These are phyloP conservation scores for Mycosphaerella arachidis DNA, from an alignment of 2,329 filamentous ascomycete genomes.

Conservation along the genomic window DNA sequence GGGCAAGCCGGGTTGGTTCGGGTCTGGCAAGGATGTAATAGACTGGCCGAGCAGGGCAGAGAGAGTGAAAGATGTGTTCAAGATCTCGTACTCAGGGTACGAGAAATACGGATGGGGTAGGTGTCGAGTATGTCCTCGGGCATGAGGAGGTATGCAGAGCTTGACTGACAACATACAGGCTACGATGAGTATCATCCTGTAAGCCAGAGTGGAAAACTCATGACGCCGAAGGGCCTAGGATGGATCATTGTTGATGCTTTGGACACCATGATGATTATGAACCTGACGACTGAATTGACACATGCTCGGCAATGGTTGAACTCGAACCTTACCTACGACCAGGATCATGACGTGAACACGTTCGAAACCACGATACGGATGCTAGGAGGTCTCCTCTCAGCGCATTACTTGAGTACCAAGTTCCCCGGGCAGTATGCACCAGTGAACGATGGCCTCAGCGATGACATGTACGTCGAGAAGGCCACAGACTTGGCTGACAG, in stretches of 20 bases:
- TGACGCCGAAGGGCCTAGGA: constrained; percentile 83
- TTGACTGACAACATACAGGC: constrained; percentile 34
- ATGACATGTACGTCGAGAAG: constrained; percentile 94
- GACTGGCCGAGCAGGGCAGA: constrained; percentile 78
- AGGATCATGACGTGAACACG: constrained; percentile 92
- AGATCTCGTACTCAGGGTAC: constrained; percentile 88
- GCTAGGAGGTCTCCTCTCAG: constrained; percentile 86
- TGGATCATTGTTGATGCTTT: constrained; percentile 98
- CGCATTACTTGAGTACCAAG: constrained; percentile 85
- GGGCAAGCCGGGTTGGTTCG: constrained; percentile 46
- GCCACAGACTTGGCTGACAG: constrained; percentile 88
- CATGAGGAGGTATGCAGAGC: not conserved
- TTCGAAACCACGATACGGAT: constrained; percentile 98
- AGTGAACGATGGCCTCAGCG: constrained; percentile 66
- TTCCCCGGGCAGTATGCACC: constrained; percentile 71
- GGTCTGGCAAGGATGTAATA: constrained; percentile 40
- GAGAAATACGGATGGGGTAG: constrained; percentile 89
- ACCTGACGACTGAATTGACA: constrained; percentile 76
- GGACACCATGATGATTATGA: constrained; percentile 98
- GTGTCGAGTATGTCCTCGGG: constrained; percentile 34
- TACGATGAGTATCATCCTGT: constrained; percentile 84
- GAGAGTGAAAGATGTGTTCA: constrained; percentile 82
- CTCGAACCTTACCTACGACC: constrained; percentile 75
- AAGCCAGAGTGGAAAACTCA: constrained; percentile 72
- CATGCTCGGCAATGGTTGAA: constrained; percentile 88